phyloP scores from a whole-genome alignment of 306 rosid species.

The Pachyrhizus erosus region DNA sequence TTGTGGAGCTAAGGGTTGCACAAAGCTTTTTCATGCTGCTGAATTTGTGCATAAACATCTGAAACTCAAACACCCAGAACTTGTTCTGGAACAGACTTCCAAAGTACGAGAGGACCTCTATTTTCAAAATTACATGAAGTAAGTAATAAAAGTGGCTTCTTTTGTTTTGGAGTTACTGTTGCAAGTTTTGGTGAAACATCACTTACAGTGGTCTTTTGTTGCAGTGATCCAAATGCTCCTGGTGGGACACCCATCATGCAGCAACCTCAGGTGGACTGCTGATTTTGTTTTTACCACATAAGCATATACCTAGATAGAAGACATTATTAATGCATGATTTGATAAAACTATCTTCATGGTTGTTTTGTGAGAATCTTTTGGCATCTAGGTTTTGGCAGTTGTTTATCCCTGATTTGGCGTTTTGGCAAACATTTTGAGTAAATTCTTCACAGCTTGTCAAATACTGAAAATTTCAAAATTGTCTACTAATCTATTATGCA shows the following conservation, averaged over 20 bases:
- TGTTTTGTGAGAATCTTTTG: constrained; percentile 9
- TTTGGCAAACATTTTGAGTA: constrained; percentile 4
- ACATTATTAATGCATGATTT: constrained; percentile 15
- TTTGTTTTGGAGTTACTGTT: background rate
- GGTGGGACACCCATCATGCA: constrained; percentile 98
- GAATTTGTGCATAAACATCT: constrained; percentile 97
- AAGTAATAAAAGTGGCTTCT: constrained; percentile 47
- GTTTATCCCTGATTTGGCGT: constrained; percentile 1
- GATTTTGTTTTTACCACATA: constrained; percentile 12
- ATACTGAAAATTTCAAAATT: background rate
- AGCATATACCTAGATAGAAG: constrained; percentile 21
- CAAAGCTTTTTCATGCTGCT: constrained; percentile 97
- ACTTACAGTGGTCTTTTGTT: constrained; percentile 51
- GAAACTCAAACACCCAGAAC: constrained; percentile 91
- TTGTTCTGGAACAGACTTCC: constrained; percentile 78
- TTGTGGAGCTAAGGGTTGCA: constrained; percentile 99
- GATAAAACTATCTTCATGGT: constrained; percentile 6
- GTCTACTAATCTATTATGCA: background rate
- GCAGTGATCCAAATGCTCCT: constrained; percentile 90
- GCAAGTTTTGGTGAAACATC: constrained; percentile 18
- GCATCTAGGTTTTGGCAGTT: constrained; percentile 1
- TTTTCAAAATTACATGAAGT: constrained; percentile 96
- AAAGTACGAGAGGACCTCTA: constrained; percentile 92
- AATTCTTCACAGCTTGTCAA: background rate
- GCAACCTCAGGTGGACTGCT: constrained; percentile 75